Evolutionary conservation across 441 rosid genomes (phyloP), one percentile per base, ranked within the genome.

Genomic region (Bocquillonia castaneifolia): DNA sequence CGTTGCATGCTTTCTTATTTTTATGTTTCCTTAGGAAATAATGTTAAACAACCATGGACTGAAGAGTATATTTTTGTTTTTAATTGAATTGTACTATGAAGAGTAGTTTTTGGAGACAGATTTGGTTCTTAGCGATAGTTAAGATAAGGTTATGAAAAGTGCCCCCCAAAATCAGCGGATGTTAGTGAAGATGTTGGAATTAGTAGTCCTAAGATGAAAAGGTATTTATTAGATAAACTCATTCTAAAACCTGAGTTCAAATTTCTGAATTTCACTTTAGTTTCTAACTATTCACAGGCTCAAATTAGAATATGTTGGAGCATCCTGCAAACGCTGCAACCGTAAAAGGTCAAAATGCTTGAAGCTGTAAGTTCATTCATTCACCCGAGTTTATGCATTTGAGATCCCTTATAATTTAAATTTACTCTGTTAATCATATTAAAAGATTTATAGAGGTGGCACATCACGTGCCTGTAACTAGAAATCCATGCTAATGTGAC

Each of bases 321-420:
- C 79, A 63, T 63, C 89, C 53, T 91, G 99, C 80, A 93, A 91
- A 75, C 89, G 99, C 55, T 91, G 99, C 81, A 94, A 92, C 77
- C 92, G 99, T 80, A 94, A 88, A 84, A 92, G 89, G 79, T 94
- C 99, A 40, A 91, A 90, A 77, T 94, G 99, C 79, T 81, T 94
- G 88, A 94, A 94, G 81, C 97, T 94, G 99, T 92, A 80, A 86
- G 96, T 79, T 70, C 45, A 25, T 59, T 42, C 45, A 3, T 63
- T 71, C 59, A 36, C 39, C 53, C n/a, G 42, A 39, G 40, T 34
- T 45, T 36, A 39, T 2, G 22, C 6, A 18, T 57, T 64, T 22
- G 45, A 26, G 29, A 13, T 1, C 31, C 55, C 47, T 55, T 10
- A 18, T 44, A 2, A 14, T 42, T 28, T 20, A n/a, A 48, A 28